Evolutionary conservation across 2,329 filamentous ascomycete species (phyloP), one percentile per base, ranked within the genome.

Genomic region (Botrytis sinoallii): DNA sequence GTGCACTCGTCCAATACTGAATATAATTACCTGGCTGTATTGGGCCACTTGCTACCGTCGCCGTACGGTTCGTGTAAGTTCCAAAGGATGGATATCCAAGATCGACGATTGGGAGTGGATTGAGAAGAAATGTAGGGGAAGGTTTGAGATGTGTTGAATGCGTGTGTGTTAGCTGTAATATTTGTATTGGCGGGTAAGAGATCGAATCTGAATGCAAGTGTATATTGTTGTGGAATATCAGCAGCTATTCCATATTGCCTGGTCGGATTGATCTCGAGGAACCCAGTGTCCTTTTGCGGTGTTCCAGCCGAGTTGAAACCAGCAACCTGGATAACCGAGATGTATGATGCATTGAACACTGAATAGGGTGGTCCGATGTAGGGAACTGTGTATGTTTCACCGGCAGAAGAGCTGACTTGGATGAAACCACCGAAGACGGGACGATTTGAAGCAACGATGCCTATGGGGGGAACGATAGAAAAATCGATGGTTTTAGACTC

Each of bases 341-440:
- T 65, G 55, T 72, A 67, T 40, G 46, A 42, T 42, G 75, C 59
- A 40, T 79, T 77, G 29, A 76, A 79, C 3, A 77, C 66, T 20
- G 77, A 79, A 44, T 78, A 80, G 0, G 79, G 79, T 1, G 76
- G 74, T 1, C 79, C 78, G 7, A 75, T 75, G 64, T 80, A 80
- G 8, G 79, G 79, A 14, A 79, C 70, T 20, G 68, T 75, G 57
- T 78, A 75, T 32, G 75, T 73, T 65, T 79, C 74, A 20, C 70
- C 72, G 20, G 74, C 63, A 64, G 70, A 73, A 9, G 69, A 72
- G 20, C 71, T 63, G 18, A 79, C 68, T 59, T 75, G 75, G 35
- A 81, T 73, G 72, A 75, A 80, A 8, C 79, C 79, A 16, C 76
- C 73, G 46, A 78, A 80, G 9, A 81, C 77, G 1, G 79, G 79